A percentile compares a stretch with the other conserved stretches of the same genome.
phyloP scores from a whole-genome alignment of 1,139 yeast species.

The Wickerhamomyces sp. region DNA sequence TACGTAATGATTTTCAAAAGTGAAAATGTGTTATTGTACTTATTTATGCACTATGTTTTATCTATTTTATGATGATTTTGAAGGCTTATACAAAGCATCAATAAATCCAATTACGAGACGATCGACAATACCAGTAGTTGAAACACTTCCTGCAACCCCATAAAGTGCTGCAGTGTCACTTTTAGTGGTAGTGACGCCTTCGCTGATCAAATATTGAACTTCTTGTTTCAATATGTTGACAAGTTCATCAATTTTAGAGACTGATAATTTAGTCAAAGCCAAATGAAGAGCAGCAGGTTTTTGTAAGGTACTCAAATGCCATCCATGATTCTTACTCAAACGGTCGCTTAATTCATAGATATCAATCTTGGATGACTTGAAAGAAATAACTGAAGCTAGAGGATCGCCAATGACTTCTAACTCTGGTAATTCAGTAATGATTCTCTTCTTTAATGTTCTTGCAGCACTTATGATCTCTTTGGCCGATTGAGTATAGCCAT shows the following conservation, averaged over 20 bases:
- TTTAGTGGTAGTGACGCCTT: constrained; percentile 18
- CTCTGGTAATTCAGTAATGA: constrained; percentile 44
- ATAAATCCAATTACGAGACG: constrained; percentile 72
- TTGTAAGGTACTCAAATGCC: constrained; percentile 89
- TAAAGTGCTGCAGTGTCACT: constrained; percentile 82
- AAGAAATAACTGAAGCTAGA: constrained; percentile 72
- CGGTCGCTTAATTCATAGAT: constrained; percentile 75
- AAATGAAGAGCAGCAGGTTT: constrained; percentile 88
- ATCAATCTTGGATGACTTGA: constrained; percentile 54
- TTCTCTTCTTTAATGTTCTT: constrained; percentile 47
- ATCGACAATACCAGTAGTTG: constrained; percentile 83
- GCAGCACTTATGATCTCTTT: constrained; percentile 64
- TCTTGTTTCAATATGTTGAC: constrained; percentile 48
- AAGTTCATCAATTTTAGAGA: constrained; percentile 58
- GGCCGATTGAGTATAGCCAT: constrained; percentile 71
- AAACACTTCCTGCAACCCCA: constrained; percentile 91
- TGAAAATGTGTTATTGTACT: no score
- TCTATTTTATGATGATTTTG: background rate
- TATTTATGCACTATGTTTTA: no score
- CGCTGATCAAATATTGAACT: constrained; percentile 37
- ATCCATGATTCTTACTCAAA: constrained; percentile 60
- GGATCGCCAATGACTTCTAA: constrained; percentile 83
- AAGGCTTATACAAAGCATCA: constrained; percentile 63
- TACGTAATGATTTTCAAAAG: background rate
- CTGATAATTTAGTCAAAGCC: constrained; percentile 76